Percentiles rank a stretch among this genome's conserved stretches.
phyloP scores from a whole-genome alignment of 164 flowering plant species.

The Santalum album region DNA sequence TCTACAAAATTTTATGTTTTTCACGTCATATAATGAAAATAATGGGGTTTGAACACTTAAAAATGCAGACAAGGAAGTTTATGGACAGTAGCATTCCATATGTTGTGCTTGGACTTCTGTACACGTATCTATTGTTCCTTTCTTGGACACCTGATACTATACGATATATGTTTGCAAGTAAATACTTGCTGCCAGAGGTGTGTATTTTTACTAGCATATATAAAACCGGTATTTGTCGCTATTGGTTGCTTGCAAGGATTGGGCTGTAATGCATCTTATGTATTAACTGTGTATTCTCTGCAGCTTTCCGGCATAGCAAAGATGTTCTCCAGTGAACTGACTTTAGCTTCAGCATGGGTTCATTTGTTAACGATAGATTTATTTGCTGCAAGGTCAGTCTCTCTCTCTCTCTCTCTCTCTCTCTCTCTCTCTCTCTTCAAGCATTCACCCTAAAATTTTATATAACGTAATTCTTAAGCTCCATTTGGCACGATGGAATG shows the following conservation, averaged over 20 bases:
- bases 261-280: not conserved
- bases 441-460: too few relatives aligned
- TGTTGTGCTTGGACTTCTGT: constrained; percentile 58
- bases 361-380: constrained; percentile 80
- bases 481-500: too few relatives aligned
- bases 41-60: not conserved
- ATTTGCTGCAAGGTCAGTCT: constrained; percentile 84
- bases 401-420: constrained; percentile 14
- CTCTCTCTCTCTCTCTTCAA: not conserved
- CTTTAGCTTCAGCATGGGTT: constrained; percentile 95
- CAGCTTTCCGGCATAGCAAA: constrained; percentile 78
- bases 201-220: constrained; percentile 1
- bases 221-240: not conserved
- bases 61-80: constrained; percentile 68
- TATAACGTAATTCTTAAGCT: too few relatives aligned
- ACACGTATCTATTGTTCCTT: constrained; percentile 73
- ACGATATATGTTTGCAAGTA: constrained; percentile 65
- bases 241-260: not conserved
- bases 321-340: constrained; percentile 86
- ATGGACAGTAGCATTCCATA: constrained; percentile 74
- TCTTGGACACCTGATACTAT: constrained; percentile 94
- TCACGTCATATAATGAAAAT: not conserved
- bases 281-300: constrained; percentile 5
- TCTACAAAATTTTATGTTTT: not conserved
- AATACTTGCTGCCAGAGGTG: constrained; percentile 94